Evolutionary conservation across 2,329 filamentous ascomycete genomes (phyloP).

Genomic region (Epichloe bromicola): DNA sequence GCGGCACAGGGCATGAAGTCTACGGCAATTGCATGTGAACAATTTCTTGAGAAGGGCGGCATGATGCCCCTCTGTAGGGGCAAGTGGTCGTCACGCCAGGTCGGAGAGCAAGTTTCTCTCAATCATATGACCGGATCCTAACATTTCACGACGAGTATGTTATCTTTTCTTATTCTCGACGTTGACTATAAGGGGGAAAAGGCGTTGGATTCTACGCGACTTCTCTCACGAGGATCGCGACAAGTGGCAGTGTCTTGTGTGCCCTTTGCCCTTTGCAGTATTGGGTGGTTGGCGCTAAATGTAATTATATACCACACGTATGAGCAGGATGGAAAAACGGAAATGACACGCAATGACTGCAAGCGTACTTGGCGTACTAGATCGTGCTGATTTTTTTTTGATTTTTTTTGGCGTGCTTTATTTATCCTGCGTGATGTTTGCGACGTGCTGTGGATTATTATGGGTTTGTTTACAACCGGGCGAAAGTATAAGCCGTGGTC

Average conservation of each 20-base stretch:
- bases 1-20: constrained; percentile 9
- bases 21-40: constrained; percentile 6
- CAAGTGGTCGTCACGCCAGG: neutral
- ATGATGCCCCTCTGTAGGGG: neutral
- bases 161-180: neutral
- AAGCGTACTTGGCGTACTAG: neutral
- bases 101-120: neutral
- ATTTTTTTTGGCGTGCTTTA: neutral
- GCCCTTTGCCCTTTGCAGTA: neutral
- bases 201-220: neutral
- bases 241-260: constrained; percentile 1
- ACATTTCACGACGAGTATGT: neutral
- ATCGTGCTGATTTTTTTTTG: neutral
- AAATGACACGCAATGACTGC: constrained; percentile 5
- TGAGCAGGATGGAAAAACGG: neutral
- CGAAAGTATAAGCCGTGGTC: neutral
- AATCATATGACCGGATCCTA: neutral
- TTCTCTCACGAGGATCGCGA: neutral
- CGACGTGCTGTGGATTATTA: neutral
- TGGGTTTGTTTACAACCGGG: neutral
- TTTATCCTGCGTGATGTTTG: neutral
- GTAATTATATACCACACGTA: constrained; percentile 8
- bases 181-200: neutral
- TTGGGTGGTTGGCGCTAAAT: constrained; percentile 3
- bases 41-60: neutral